Base-by-base conservation (phyloP, 225 moss, liverwort and hornwort genomes). In the Anthoceros angustus region DNA sequence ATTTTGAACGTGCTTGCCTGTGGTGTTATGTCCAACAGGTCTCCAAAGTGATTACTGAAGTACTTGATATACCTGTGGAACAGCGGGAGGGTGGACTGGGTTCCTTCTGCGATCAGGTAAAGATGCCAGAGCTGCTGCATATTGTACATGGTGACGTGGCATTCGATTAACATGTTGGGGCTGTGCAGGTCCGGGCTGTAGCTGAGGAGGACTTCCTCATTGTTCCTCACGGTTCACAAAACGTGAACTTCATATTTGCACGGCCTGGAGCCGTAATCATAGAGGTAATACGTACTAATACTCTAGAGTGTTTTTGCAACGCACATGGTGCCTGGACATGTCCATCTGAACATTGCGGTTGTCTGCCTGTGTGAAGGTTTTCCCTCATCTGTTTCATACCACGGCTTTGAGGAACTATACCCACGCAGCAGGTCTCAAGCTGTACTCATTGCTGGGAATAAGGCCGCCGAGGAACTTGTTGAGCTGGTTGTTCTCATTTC, bases 141-240 rank as follows among this genome's bases (percentile, higher is more conserved):
- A 16, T 55, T 4, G 21, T 5, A 55, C 32, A 32, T 32, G 32
- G 32, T 32, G 32, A 32, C 2, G 32, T 32, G 32, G 4, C 32
- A 32, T 32, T 32, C 2, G 32, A 32, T 32, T 32, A 32, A 32
- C 1, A 32, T 32, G 32, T 2, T 41, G 38, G 63, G 1, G 15
- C 7, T 39, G n/a, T 9, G 9, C 66, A 98, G 68, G 87, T 98
- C 69, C 76, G 77, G 0, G 68, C 65, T 10, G 87, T 98, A 9
- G 81, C 92, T 0, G 71, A 68, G 26, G 98, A 89, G 25, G 98
- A 92, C 62, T 76, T 98, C 38, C 87, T 98, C 24, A 74, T 98
- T 7, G 92, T 98, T 39, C 87, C 92, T 25, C 98, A 98, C 67
- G 98, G 98, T 0, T 92, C 92, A 11, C 98, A 98, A 75, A 98